Base-by-base conservation (phyloP, 2,329 filamentous ascomycete genomes). In the Lomentospora prolificans region DNA sequence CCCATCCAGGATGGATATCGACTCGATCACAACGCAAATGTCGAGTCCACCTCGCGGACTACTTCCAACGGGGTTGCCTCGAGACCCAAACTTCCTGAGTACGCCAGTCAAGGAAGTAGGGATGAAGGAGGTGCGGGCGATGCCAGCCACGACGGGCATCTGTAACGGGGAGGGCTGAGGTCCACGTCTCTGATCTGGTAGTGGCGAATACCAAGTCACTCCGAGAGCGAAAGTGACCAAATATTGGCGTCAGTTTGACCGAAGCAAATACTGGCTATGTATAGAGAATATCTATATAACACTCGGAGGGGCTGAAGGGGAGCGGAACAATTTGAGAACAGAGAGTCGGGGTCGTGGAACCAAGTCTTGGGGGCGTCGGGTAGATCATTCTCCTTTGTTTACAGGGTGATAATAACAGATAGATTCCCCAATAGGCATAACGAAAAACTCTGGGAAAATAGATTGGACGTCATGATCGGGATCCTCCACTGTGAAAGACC, bases 11-110 rank as follows among this genome's bases (percentile, higher is more conserved):
- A 55, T 55, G 53, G 53, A 55, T 17, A 55, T 55, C 27, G 53
- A 55, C 17, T 28, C 53, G 10, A 55, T 55, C 25, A 75, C 57
- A 65, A 76, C 14, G 73, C 76, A 60, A 73, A 75, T 57, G 74
- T 70, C 60, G 76, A 73, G 73, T 69, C 71, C 55, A 63, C 64
- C 9, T 61, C 64, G 57, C 55, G 65, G 3, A 69, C 73, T 4
- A 64, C 64, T 2, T 55, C 61, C 5, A 66, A 72, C 57, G 67
- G 68, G 53, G 6, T 31, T 55, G n/a, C 53, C 53, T 3, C 39
- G 53, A 14, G 53, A 55, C 17, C 53, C 41, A 1, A 55, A 36
- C 25, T 55, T 55, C 12, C 24, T 55, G 41, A 44, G 41, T 4
- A 25, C 41, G 27, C 41, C 39, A 17, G 44, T 48, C 5, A 48